Evolutionary conservation across 805 yeast species (phyloP).

Genomic region (Pichia sporocuriosa): DNA sequence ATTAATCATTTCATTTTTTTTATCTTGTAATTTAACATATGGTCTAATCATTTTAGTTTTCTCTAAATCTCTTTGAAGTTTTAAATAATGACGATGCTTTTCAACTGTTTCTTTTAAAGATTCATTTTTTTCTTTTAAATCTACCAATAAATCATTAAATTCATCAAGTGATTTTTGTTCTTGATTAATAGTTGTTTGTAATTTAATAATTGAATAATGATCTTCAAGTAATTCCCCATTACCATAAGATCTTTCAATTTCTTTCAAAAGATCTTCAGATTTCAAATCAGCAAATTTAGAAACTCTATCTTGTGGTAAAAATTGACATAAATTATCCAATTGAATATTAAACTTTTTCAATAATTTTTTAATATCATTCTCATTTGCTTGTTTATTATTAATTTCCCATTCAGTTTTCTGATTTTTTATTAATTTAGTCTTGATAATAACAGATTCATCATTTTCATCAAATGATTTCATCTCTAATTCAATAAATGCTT

Average conservation of each 20-base stretch:
- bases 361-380: slow-evolving; percentile 37
- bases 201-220: slow-evolving; percentile 50
- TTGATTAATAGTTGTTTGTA: slow-evolving; percentile 37
- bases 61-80: slow-evolving; percentile 34
- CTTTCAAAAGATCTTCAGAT: slow-evolving; percentile 65
- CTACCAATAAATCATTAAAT: slow-evolving; percentile 26
- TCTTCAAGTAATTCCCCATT: slow-evolving; percentile 46
- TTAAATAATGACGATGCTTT: slow-evolving; percentile 38
- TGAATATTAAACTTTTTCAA: slow-evolving; percentile 62
- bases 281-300: slow-evolving; percentile 82
- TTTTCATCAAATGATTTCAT: slow-evolving; percentile 33
- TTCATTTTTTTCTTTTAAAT: slow-evolving; percentile 32
- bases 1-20: slow-evolving; percentile 31
- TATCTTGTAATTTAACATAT: slow-evolving; percentile 29
- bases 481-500: slow-evolving; percentile 44
- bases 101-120: slow-evolving; percentile 40
- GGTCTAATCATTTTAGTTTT: slow-evolving; percentile 33
- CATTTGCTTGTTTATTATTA: slow-evolving; percentile 36
- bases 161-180: slow-evolving; percentile 26
- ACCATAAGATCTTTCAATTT: slow-evolving; percentile 77
- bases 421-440: slow-evolving; percentile 38
- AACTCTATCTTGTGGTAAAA: slow-evolving; percentile 91
- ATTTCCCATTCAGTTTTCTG: slow-evolving; percentile 48
- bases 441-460: slow-evolving; percentile 29
- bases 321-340: slow-evolving; percentile 86